Evolutionary conservation across 2,329 filamentous ascomycete species (phyloP).

Genomic region (Cladosporium oxysporum): DNA sequence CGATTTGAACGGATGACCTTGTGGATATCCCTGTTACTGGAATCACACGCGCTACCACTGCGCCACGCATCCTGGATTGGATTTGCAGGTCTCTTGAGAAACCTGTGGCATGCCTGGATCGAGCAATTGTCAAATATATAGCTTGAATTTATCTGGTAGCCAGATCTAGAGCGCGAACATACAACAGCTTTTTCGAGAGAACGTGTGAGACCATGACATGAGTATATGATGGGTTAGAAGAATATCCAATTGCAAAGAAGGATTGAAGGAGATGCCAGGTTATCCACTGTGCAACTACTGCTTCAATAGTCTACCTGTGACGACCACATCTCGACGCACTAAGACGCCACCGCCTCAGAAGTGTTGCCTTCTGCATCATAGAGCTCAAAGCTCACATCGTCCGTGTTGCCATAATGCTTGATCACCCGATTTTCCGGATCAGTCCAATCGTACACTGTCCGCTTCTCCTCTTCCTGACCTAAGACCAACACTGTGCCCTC

Average conservation of each 20-base stretch:
- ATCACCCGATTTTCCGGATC: constrained; percentile 37
- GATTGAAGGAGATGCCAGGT: neutral
- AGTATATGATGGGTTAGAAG: neutral
- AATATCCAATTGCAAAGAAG: neutral
- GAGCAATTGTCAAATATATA: neutral
- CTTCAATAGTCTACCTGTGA: neutral
- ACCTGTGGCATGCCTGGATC: neutral
- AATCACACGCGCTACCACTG: constrained; percentile 22
- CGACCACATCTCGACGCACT: neutral
- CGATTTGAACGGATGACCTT: constrained; percentile 16
- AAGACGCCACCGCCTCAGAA: neutral
- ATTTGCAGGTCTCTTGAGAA: neutral
- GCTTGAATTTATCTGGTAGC: too few relatives aligned
- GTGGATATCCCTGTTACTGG: constrained; percentile 16
- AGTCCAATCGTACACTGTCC: constrained; percentile 43
- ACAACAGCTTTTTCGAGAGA: neutral
- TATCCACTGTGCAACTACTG: neutral
- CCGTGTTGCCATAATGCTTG: constrained; percentile 40
- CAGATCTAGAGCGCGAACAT: too few relatives aligned
- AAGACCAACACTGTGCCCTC: constrained; percentile 44
- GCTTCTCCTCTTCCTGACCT: constrained; percentile 41
- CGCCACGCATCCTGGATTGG: constrained; percentile 14
- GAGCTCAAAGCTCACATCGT: constrained; percentile 38
- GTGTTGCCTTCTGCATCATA: constrained; percentile 31
- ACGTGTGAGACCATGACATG: neutral